Base-by-base conservation (phyloP, 2,329 filamentous ascomycete genomes). In the Pseudocercospora eumusae region DNA sequence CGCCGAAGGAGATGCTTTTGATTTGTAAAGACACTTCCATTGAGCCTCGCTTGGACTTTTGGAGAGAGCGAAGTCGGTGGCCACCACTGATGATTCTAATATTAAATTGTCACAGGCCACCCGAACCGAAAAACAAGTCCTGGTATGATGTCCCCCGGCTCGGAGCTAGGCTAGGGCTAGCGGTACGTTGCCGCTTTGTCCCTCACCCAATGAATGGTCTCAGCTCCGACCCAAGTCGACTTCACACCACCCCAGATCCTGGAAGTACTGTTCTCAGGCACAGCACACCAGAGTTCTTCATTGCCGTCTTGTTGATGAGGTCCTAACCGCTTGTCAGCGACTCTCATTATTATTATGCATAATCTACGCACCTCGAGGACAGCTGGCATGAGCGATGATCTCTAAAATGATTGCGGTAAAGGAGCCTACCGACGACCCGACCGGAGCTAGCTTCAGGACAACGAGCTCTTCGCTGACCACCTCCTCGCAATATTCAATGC, bases 121-220 rank as follows among this genome's bases (percentile, higher is more conserved):
- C 56, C 60, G 60, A 62, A 40, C 60, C 60, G 40, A 62, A 28
- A 42, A 42, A 9, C 36, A 62, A 58, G 27, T 36, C 25, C 49
- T 62, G 49, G 56, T 15, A 58, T 56, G 36, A n/a, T n/a, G n/a
- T n/a, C 20, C 31, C 20, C 40, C 20, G 28, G 31, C 18, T 52
- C 44, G 44, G 56, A 44, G 21, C 47, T 28, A 52, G 23, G 47
- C 11, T 25, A 40, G 36, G 36, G 36, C 36, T 40, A 15, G 47
- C 47, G 47, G 47, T 52, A 52, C 47, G 47, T 15, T 28, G 47
- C 44, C 47, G 47, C 47, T 4, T 52, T 25, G 23, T 20, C 47
- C 36, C 27, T 10, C 47, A 25, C 21, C 47, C 47, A 50, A 50
- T 50, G 45, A 50, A 50, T 50, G 23, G 45, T 21, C 25, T 52